These are phyloP conservation scores for Penicillium olsonii DNA, from an alignment of 2,329 filamentous ascomycete species.

Conservation along the genomic window DNA sequence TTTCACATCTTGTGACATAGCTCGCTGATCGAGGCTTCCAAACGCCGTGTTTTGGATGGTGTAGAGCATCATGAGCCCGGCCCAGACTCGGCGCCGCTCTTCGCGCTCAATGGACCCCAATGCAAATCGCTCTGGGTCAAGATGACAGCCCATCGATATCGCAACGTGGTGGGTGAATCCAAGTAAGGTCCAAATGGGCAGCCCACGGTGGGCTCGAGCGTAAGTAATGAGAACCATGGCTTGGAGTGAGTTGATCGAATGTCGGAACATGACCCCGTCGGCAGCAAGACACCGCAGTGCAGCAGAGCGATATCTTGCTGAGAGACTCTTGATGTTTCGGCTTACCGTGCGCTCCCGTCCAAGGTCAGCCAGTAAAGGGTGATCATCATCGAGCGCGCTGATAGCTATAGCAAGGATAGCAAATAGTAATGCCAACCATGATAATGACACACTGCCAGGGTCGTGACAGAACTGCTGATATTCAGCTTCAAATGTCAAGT, in stretches of 20 bases:
- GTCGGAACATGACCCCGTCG: constrained; percentile 40
- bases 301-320: constrained; percentile 39
- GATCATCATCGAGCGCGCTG: constrained; percentile 38
- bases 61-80: constrained; percentile 44
- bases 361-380: constrained; percentile 39
- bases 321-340: constrained; percentile 39
- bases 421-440: constrained; percentile 44
- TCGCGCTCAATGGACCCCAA: constrained; percentile 40
- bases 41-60: constrained; percentile 41
- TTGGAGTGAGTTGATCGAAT: constrained; percentile 44
- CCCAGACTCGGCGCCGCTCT: constrained; percentile 43
- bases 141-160: constrained; percentile 45
- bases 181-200: constrained; percentile 42
- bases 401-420: constrained; percentile 42
- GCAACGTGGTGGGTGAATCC: constrained; percentile 44
- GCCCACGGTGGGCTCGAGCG: constrained; percentile 37
- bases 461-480: constrained; percentile 42
- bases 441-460: constrained; percentile 35
- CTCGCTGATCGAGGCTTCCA: constrained; percentile 35
- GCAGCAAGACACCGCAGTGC: constrained; percentile 42
- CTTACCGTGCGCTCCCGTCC: constrained; percentile 38
- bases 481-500: constrained; percentile 42
- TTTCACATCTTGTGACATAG: constrained; percentile 31
- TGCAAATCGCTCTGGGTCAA: constrained; percentile 41
- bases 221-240: constrained; percentile 43